Base-by-base conservation (phyloP, 768 basidiomycete genomes). In the Boletus edulis region DNA sequence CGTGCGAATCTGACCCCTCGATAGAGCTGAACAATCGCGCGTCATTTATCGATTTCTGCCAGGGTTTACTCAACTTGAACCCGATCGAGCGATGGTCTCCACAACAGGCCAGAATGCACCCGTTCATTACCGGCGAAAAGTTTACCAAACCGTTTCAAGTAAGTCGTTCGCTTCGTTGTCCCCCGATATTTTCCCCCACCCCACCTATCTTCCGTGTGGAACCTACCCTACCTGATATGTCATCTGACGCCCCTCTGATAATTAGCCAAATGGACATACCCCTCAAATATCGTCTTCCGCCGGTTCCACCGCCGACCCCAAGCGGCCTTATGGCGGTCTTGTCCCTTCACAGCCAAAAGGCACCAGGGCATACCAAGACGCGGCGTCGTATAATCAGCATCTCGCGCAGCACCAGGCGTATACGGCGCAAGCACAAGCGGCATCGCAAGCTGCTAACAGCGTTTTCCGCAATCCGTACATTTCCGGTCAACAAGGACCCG, bases 61-160 rank as follows among this genome's bases (percentile, higher is more conserved):
- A 91, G 70, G 97, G 97, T 34, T 78, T 98, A 20, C 79, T 99
- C 57, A 88, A 97, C 69, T 75, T 99, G 74, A 94, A 98, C 66
- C 96, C 97, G 17, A 85, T 96, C 52, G 89, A 92, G 55, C 82
- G 97, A 52, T 99, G 97, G 97, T 88, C 95, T 12, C 96, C 97
- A 24, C 94, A 97, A 66, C 95, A 99, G 72, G 97, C 97, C 38
- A 81, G 89, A 47, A 75, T 90, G 65, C 97, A 99, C 71, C 97
- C 97, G 3, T 99, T 98, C 74, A 97, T 99, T 62, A 97, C 94
- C 6, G 96, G 96, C 49, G 97, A 98, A 73, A 95, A 94, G 68
- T 97, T 88, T 67, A 86, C 84, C 7, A 91, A 90, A 66, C 87
- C 91, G 7, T 94, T 88, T 73, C 80, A 84, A 68, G 91, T 90